phyloP scores from a whole-genome alignment of 495 filamentous ascomycete genomes.

The Stereocaulon alpinum region DNA sequence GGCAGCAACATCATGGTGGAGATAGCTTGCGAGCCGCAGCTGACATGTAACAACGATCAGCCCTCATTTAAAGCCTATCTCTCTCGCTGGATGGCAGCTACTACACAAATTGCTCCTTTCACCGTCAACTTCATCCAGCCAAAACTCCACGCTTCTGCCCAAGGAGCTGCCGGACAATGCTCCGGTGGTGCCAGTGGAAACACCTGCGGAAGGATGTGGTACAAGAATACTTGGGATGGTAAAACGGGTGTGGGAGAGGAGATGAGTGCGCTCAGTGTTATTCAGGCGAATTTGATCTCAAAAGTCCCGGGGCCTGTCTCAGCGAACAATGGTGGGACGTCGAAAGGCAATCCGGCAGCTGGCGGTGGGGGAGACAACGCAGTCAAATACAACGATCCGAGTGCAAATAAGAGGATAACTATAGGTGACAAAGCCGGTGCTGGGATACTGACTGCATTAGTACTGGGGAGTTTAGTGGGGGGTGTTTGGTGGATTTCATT shows the following conservation, averaged over 20 bases:
- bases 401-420: constrained; percentile 33
- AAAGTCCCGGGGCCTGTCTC: constrained; percentile 42
- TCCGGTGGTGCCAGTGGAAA: constrained; percentile 41
- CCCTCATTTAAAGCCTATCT: constrained; percentile 75
- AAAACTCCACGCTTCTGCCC: constrained; percentile 50
- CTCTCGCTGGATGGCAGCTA: constrained; percentile 62
- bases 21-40: constrained; percentile 56
- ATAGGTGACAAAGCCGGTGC: constrained; percentile 53
- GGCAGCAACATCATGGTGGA: constrained; percentile 52
- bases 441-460: constrained; percentile 51
- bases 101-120: constrained; percentile 53
- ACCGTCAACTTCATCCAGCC: constrained; percentile 51
- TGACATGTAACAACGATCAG: constrained; percentile 59
- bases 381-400: constrained; percentile 18
- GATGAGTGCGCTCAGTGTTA: constrained; percentile 48
- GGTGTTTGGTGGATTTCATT: constrained; percentile 37
- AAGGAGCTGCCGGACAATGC: constrained; percentile 57
- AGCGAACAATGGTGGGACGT: constrained; percentile 51
- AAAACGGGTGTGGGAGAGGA: constrained; percentile 46
- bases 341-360: constrained; percentile 48
- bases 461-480: constrained; percentile 43
- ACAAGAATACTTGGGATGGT: constrained; percentile 49
- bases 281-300: constrained; percentile 42
- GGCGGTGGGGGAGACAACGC: constrained; percentile 31
- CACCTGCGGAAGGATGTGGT: constrained; percentile 68